phyloP scores from a whole-genome alignment of 2,329 filamentous ascomycete species.

The Camillea tinctor region DNA sequence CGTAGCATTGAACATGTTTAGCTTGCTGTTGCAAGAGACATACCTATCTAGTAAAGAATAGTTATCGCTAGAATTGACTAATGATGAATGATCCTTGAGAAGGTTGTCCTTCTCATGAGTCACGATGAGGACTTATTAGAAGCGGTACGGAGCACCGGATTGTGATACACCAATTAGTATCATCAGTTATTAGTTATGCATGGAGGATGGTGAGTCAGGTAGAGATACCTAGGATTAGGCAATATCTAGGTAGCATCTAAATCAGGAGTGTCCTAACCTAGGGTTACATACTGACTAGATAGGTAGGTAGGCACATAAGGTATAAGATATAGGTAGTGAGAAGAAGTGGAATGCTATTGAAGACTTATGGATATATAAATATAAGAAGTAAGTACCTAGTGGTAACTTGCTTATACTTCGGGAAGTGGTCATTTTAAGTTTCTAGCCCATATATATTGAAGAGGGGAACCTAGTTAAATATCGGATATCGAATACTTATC shows the following conservation, averaged over 20 bases:
- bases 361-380: background rate
- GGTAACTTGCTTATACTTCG: too few relatives aligned
- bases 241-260: too few relatives aligned
- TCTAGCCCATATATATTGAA: too few relatives aligned
- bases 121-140: background rate
- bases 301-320: too few relatives aligned
- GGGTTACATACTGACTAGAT: too few relatives aligned
- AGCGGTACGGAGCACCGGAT: background rate
- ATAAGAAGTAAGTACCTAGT: background rate
- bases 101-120: background rate
- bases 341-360: background rate
- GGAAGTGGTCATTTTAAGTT: too few relatives aligned
- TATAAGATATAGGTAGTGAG: background rate
- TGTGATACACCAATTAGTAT: background rate
- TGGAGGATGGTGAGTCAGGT: background rate
- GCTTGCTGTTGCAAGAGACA: too few relatives aligned
- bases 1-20: background rate
- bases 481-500: too few relatives aligned
- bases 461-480: too few relatives aligned
- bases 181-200: too few relatives aligned
- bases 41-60: background rate
- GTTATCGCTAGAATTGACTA: background rate
- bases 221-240: slow-evolving; percentile 51
- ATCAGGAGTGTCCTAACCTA: too few relatives aligned
- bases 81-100: background rate